Conservation (phyloP, 2,329 filamentous ascomycete genomes). For the Hortaea werneckii region DNA sequence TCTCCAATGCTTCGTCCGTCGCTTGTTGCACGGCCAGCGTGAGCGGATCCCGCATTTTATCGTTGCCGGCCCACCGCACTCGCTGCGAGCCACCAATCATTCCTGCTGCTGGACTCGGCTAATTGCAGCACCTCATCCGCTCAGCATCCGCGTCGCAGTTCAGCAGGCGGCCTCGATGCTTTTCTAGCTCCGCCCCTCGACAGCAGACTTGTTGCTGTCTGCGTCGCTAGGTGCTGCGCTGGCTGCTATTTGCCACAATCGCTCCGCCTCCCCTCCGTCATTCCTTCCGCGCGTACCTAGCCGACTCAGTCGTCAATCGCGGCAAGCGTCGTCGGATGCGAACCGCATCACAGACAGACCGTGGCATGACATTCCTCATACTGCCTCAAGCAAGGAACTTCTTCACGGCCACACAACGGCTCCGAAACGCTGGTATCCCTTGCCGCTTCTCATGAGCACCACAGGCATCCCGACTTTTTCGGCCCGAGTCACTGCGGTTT, state of each 20-base stretch:
- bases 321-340: neutral
- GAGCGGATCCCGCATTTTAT: no score
- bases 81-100: no score
- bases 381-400: neutral
- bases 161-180: neutral
- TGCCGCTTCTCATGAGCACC: neutral
- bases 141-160: constrained; percentile 10
- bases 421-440: neutral
- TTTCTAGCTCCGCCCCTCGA: no score
- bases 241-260: no score
- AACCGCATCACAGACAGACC: neutral
- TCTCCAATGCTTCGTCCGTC: neutral
- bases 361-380: neutral
- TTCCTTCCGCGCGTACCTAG: neutral
- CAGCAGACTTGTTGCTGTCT: no score
- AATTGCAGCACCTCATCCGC: neutral
- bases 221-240: no score
- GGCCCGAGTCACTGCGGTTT: constrained; percentile 3
- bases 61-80: no score
- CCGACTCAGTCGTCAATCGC: constrained; percentile 4
- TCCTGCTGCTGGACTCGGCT: neutral
- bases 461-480: constrained; percentile 1
- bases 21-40: no score
- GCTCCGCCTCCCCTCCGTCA: no score
- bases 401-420: neutral